These are phyloP conservation scores for Penicillium glabrum DNA, from an alignment of 2,329 filamentous ascomycete species.

Conservation along the genomic window DNA sequence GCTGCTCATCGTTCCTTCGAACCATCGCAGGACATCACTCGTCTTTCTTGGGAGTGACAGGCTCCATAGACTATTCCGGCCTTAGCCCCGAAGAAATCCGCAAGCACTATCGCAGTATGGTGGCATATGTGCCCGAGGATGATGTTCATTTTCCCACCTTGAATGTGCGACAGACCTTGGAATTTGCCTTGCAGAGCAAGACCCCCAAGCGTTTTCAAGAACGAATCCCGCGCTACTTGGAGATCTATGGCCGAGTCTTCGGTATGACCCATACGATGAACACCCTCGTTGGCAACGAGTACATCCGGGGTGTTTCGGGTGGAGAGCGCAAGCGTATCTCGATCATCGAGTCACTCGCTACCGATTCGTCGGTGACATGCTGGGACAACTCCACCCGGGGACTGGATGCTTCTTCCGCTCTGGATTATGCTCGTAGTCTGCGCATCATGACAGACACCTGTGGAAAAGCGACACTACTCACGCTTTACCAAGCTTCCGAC, in stretches of 20 bases:
- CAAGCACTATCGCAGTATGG: slow-evolving; percentile 66
- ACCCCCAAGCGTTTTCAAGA: slow-evolving; percentile 62
- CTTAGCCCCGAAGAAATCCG: slow-evolving; percentile 63
- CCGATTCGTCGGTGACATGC: slow-evolving; percentile 66
- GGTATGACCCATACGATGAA: slow-evolving; percentile 70
- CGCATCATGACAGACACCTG: slow-evolving; percentile 70
- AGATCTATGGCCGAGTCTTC: slow-evolving; percentile 69
- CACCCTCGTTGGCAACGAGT: slow-evolving; percentile 61
- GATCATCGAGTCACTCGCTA: slow-evolving; percentile 70
- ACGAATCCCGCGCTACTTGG: slow-evolving; percentile 64
- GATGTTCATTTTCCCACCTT: slow-evolving; percentile 69
- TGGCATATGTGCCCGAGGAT: slow-evolving; percentile 71
- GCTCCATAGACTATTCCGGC: slow-evolving; percentile 68
- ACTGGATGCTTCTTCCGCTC: slow-evolving; percentile 69
- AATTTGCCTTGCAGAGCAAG: slow-evolving; percentile 69
- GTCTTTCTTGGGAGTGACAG: slow-evolving; percentile 62
- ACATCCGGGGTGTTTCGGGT: slow-evolving; percentile 64
- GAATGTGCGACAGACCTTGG: slow-evolving; percentile 70
- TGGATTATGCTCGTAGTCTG: slow-evolving; percentile 68
- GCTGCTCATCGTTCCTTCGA: slow-evolving; percentile 72
- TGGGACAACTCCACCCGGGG: slow-evolving; percentile 77
- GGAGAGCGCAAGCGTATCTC: slow-evolving; percentile 74
- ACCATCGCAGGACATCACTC: slow-evolving; percentile 66
- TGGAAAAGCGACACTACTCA: slow-evolving; percentile 65
- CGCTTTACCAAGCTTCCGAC: slow-evolving; percentile 67